Percentiles rank a stretch among this genome's conserved stretches.
These are phyloP conservation scores for Aureobasidium pullulans DNA, from an alignment of 2,329 filamentous ascomycete species.

Conservation along the genomic window DNA sequence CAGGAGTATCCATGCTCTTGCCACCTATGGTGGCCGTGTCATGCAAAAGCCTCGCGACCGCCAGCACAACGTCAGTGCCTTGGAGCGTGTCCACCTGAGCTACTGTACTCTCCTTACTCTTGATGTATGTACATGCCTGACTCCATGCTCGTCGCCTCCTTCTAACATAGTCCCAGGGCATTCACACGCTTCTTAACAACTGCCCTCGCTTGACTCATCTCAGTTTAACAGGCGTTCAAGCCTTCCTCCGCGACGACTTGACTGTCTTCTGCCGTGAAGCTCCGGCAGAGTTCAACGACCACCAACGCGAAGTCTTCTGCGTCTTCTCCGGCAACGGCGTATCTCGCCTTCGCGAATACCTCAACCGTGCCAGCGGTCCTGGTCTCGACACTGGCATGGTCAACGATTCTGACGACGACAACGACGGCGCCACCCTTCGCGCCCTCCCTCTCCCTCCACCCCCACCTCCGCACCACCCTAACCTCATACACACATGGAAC, in stretches of 20 bases:
- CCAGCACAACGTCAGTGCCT: constrained; percentile 51
- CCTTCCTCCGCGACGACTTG: constrained; percentile 80
- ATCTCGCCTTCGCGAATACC: constrained; percentile 63
- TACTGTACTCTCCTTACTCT: constrained; percentile 85
- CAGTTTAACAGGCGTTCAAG: constrained; percentile 86
- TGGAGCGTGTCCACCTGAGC: constrained; percentile 92
- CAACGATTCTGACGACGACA: constrained; percentile 19
- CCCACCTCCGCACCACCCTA: constrained; percentile 7
- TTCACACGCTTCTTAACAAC: constrained; percentile 78
- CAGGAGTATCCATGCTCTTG: constrained; percentile 75
- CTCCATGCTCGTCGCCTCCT: too few relatives aligned
- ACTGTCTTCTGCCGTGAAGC: constrained; percentile 80
- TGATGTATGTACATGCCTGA: constrained; percentile 50
- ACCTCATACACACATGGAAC: constrained; percentile 7
- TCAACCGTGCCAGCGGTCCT: constrained; percentile 47
- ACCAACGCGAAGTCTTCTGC: constrained; percentile 92
- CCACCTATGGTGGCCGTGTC: constrained; percentile 41
- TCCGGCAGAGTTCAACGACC: constrained; percentile 87
- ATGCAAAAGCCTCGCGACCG: constrained; percentile 11
- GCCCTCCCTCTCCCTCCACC: constrained; percentile 6
- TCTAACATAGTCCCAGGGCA: constrained; percentile 56
- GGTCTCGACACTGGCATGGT: constrained; percentile 7
- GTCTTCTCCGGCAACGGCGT: constrained; percentile 92
- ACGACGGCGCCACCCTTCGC: constrained; percentile 14
- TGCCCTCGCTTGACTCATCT: constrained; percentile 91